Evolutionary conservation across 2,329 filamentous ascomycete genomes (phyloP).

Genomic region (Pseudocercospora cruenta): DNA sequence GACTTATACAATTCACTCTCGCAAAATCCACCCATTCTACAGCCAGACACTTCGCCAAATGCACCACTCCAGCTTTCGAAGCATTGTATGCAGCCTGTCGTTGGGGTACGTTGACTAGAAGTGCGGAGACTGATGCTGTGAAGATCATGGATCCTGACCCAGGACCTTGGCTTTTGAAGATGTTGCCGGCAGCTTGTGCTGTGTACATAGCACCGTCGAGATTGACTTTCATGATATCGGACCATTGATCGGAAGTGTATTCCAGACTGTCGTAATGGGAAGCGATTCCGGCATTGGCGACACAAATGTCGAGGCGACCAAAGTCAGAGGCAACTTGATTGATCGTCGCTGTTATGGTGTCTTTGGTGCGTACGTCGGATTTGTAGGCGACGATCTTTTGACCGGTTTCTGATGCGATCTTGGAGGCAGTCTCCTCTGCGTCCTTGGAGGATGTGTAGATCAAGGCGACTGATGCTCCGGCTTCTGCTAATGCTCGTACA

Average conservation of each 20-base stretch:
- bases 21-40: slow-evolving; percentile 76
- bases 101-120: slow-evolving; percentile 90
- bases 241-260: slow-evolving; percentile 27
- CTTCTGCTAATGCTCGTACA: slow-evolving; percentile 83
- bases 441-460: slow-evolving; percentile 82
- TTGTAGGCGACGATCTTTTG: slow-evolving; percentile 55
- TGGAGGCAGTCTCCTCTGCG: slow-evolving; percentile 21
- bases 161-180: slow-evolving; percentile 75
- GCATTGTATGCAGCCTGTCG: slow-evolving; percentile 78
- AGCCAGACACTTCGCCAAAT: slow-evolving; percentile 69
- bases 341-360: slow-evolving; percentile 65
- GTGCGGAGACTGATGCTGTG: slow-evolving; percentile 87
- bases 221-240: slow-evolving; percentile 58
- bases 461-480: slow-evolving; percentile 82
- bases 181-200: slow-evolving; percentile 77
- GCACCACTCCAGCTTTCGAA: slow-evolving; percentile 56
- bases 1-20: slow-evolving; percentile 46
- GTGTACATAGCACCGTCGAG: slow-evolving; percentile 89
- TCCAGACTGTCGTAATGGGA: slow-evolving; percentile 50
- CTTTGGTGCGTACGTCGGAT: slow-evolving; percentile 78
- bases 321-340: slow-evolving; percentile 70
- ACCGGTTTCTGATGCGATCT: slow-evolving; percentile 27
- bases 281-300: slow-evolving; percentile 89
- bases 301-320: slow-evolving; percentile 78
- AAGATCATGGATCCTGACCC: slow-evolving; percentile 83